Evolutionary conservation across 192 early-diverging fungal genomes (phyloP), one percentile per base, ranked within the genome.

Genomic region (Entophlyctis helioformis): DNA sequence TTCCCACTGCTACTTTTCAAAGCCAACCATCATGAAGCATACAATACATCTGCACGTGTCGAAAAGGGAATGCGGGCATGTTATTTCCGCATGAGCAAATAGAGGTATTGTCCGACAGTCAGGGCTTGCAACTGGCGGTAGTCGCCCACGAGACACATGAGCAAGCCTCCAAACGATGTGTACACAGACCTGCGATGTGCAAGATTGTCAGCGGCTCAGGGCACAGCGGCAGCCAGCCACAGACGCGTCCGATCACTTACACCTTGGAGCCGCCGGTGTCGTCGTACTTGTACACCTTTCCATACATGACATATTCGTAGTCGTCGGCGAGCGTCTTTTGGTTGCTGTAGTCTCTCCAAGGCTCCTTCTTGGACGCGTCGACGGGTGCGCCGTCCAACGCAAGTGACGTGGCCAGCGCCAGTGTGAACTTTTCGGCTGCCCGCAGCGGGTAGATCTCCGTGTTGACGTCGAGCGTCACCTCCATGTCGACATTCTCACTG

Each of bases 251-350:
- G 36, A 31, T 50, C 22, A 50, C 78, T 59, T 74, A 90, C 84
- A 83, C 81, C 62, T 80, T 82, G 9, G 77, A 59, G 3, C 75
- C 71, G 35, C 68, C 71, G 23, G 72, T 66, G 46, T 98, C 90
- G 42, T 96, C 91, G 53, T 83, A 96, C 60, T 89, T 80, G 71
- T 91, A 98, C 18, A 93, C 86, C 58, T 91, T 89, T 38, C 95
- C 95, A 63, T 84, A 88, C 91, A 95, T 96, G 19, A 98, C 93
- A 60, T 98, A 98, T 31, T 98, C 93, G 61, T 87, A 98, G 28
- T 95, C 87, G 41, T 98, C 93, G 3, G 87, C 88, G 52, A 98
- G 59, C 24, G 63, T 55, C 37, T 61, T 67, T 39, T 45, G 54
- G 48, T 45, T 61, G 16, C 41, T 36, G 3, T 21, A 44, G 50